These are phyloP conservation scores for Rhodotorula glutinis DNA, from an alignment of 1,284 basidiomycete species.

Conservation along the genomic window DNA sequence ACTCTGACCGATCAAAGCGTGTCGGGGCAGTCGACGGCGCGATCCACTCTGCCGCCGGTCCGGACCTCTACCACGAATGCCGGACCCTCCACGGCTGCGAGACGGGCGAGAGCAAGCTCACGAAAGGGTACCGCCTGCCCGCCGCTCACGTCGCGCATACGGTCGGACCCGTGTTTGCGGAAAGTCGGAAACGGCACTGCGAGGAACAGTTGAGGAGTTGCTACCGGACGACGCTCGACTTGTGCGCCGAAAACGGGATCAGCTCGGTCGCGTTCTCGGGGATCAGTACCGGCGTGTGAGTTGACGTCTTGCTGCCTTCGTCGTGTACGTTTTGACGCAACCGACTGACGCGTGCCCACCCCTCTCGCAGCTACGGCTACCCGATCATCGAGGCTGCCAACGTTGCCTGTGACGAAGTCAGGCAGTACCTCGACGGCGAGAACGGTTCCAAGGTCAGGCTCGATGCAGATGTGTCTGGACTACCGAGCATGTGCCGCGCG, in stretches of 20 bases:
- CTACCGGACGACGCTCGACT: conserved; percentile 64
- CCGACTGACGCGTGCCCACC: neutral
- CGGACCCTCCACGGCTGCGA: conserved; percentile 66
- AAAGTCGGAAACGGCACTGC: conserved; percentile 51
- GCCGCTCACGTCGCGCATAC: conserved; percentile 79
- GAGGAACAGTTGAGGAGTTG: conserved; percentile 65
- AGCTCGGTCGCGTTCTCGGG: conserved; percentile 63
- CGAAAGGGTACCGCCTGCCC: conserved; percentile 52
- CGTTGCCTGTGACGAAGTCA: conserved; percentile 62
- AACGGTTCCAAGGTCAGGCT: conserved; percentile 55
- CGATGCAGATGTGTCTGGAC: too few relatives aligned
- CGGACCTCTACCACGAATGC: conserved; percentile 69
- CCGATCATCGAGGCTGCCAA: conserved; percentile 68
- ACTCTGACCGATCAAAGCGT: neutral
- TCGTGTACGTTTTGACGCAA: too few relatives aligned
- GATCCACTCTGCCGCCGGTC: conserved; percentile 81
- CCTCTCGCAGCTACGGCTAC: conserved; percentile 60
- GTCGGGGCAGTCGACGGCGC: conserved; percentile 67
- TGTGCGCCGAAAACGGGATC: conserved; percentile 61
- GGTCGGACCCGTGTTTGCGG: conserved; percentile 77
- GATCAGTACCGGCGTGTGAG: conserved; percentile 66
- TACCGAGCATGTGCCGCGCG: too few relatives aligned
- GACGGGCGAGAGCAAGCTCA: conserved; percentile 81
- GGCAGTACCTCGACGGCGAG: conserved; percentile 60
- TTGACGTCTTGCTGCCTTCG: neutral